Conservation (phyloP, 2,329 filamentous ascomycete genomes). For the Pseudogymnoascus sp. region DNA sequence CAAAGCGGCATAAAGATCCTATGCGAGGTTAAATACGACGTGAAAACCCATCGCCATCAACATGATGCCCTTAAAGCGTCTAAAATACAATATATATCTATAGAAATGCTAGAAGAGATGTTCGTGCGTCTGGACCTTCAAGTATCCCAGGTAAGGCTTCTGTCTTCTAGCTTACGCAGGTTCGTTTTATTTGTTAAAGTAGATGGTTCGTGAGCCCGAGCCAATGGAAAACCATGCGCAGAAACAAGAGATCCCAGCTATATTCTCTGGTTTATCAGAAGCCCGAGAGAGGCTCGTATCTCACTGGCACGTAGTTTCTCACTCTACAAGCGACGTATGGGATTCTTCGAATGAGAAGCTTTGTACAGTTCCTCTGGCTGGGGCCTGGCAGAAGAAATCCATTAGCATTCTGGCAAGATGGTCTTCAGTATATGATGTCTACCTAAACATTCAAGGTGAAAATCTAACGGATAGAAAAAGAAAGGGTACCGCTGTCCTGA, state of each 20-base stretch:
- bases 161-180: not conserved
- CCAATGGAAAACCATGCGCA: not conserved
- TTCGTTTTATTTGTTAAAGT: not conserved
- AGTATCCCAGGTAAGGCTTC: constrained; percentile 12
- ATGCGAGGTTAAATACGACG: constrained; percentile 14
- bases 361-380: not conserved
- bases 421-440: not conserved
- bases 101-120: constrained; percentile 13
- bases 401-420: not conserved
- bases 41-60: constrained; percentile 9
- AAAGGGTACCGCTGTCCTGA: not conserved
- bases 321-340: not conserved
- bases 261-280: not conserved
- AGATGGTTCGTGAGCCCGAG: constrained; percentile 11
- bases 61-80: constrained; percentile 9
- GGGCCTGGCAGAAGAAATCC: not conserved
- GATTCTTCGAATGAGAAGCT: not conserved
- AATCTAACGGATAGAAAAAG: not conserved
- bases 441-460: not conserved
- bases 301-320: not conserved
- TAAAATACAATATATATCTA: constrained; percentile 13
- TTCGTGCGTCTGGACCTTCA: constrained; percentile 16
- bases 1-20: constrained; percentile 19
- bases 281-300: not conserved
- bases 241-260: not conserved